A percentile compares a stretch with the other conserved stretches of the same genome.
phyloP scores from a whole-genome alignment of 2,329 filamentous ascomycete species.

The Pyrenophora graminea region DNA sequence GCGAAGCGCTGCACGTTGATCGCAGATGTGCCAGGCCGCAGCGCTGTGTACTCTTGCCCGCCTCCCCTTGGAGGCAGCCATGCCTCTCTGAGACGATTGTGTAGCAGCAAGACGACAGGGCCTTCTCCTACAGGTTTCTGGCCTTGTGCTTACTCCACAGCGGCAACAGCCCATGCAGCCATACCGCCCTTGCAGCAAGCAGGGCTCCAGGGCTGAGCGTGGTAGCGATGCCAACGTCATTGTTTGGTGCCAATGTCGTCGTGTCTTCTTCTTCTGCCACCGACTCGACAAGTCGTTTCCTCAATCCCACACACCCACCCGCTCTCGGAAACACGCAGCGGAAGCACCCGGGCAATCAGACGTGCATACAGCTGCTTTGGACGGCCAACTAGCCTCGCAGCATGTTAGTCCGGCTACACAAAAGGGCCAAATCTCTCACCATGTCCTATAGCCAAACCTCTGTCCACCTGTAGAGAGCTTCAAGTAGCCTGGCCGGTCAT shows the following conservation, averaged over 20 bases:
- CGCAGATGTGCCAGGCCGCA: constrained; percentile 34
- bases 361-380: constrained; percentile 32
- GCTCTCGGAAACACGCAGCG: constrained; percentile 16
- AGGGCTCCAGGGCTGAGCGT: constrained; percentile 25
- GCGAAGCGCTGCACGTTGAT: constrained; percentile 28
- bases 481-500: constrained; percentile 24
- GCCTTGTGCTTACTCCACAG: constrained; percentile 23
- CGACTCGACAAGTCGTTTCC: constrained; percentile 37
- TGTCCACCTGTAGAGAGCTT: constrained; percentile 22
- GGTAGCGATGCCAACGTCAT: not conserved
- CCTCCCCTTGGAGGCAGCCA: constrained; percentile 31
- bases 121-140: constrained; percentile 24
- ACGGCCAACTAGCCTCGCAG: constrained; percentile 37
- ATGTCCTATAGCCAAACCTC: constrained; percentile 21
- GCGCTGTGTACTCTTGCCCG: constrained; percentile 37
- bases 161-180: constrained; percentile 27
- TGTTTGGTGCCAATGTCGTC: not conserved
- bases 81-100: constrained; percentile 36
- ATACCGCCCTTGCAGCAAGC: constrained; percentile 39
- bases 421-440: constrained; percentile 32
- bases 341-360: constrained; percentile 16
- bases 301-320: constrained; percentile 15
- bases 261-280: constrained; percentile 3
- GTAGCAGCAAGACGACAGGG: constrained; percentile 31
- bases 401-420: constrained; percentile 40